Percentiles rank a stretch among this genome's conserved stretches.
Evolutionary conservation across 2,329 filamentous ascomycete genomes (phyloP).

Genomic region (Aspergillus quadrilineatus): DNA sequence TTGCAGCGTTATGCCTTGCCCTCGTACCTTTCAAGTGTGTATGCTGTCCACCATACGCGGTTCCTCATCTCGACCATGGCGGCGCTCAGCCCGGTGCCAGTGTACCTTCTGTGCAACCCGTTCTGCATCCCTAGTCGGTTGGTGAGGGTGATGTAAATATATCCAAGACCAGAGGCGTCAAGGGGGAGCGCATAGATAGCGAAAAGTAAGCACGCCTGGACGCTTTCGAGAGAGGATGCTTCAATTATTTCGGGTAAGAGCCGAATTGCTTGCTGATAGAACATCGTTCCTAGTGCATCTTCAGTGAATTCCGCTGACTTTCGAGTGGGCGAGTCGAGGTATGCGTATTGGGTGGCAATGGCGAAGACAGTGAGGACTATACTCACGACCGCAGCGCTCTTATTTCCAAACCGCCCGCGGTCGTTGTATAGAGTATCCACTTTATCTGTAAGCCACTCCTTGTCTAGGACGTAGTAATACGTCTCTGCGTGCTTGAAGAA

Average conservation of each 20-base stretch:
- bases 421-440: constrained; percentile 46
- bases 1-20: too few species aligned
- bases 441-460: constrained; percentile 44
- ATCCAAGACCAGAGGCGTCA: constrained; percentile 52
- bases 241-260: constrained; percentile 55
- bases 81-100: constrained; percentile 42
- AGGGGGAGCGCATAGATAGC: constrained; percentile 53
- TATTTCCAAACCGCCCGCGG: constrained; percentile 35
- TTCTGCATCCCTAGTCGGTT: constrained; percentile 56
- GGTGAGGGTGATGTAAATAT: constrained; percentile 53
- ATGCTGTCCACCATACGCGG: constrained; percentile 55
- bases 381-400: constrained; percentile 46
- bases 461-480: constrained; percentile 52
- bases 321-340: constrained; percentile 39
- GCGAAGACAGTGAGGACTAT: constrained; percentile 51
- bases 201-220: constrained; percentile 55
- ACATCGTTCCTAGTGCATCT: constrained; percentile 50
- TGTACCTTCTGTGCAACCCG: constrained; percentile 54
- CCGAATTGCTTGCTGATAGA: constrained; percentile 52
- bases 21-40: constrained; percentile 50
- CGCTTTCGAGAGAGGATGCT: constrained; percentile 52
- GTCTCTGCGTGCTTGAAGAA: constrained; percentile 53
- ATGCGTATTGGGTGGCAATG: constrained; percentile 54
- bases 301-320: constrained; percentile 33
- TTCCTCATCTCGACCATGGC: constrained; percentile 49